Evolutionary conservation across 2,329 filamentous ascomycete species (phyloP), one percentile per base, ranked within the genome.

Genomic region (Pyrenochaeta sp.): DNA sequence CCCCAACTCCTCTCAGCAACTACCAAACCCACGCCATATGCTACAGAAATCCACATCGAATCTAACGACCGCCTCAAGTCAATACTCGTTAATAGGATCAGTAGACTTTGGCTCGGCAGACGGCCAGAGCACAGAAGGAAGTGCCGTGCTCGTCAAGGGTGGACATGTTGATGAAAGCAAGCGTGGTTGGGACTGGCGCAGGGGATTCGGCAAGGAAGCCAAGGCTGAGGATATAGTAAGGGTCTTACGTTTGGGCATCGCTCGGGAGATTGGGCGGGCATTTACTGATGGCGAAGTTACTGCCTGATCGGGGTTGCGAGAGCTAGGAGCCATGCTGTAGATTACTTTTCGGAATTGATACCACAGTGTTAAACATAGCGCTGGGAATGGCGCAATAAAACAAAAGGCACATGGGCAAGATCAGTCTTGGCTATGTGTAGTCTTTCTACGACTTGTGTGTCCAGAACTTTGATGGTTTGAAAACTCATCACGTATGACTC

Each of bases 161-260:
- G 55, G 63, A 1, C 61, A 58, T 32, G 58, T 69, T 1, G 63
- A 69, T 40, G 70, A 82, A 49, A 75, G 80, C 30, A 81, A 85
- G 60, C 79, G 89, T 47, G 86, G 86, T 11, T 92, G 90, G 90
- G 90, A 87, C 79, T 96, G 89, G 88, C 80, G 86, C 68, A 78
- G 77, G 7, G 82, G 81, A 1, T 78, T 91, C 40, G 72, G 78
- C 9, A 82, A 84, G 27, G 81, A 80, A 10, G 85, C 83, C 15
- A 86, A 79, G 58, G 90, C 87, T 0, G 81, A 82, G 42, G 90
- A 94, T 58, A 81, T 97, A n/a, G 77, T 97, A 54, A 82, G 83
- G 60, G 83, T 88, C 60, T 72, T 97, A 75, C 84, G 93, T 60
- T 74, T 91, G 45, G 90, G 88, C 2, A 75, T 97, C 68, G 90